These are phyloP conservation scores for Solanum chacoense DNA, from an alignment of 305 asterid genomes.

Conservation along the genomic window DNA sequence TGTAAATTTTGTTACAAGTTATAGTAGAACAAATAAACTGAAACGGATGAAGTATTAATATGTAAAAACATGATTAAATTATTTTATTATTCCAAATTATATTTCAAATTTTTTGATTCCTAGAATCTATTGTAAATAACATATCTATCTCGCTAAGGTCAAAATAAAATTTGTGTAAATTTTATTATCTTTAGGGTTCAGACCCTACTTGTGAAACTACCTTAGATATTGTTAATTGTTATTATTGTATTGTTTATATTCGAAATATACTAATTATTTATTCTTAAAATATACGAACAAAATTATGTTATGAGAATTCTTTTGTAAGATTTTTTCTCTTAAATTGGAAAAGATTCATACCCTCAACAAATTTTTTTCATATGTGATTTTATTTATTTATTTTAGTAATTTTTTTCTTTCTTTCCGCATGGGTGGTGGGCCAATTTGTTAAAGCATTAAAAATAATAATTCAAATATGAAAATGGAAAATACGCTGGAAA, in stretches of 20 bases:
- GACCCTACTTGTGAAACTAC: fast-evolving
- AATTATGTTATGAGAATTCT: background rate
- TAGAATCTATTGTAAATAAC: background rate
- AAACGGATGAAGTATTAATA: background rate
- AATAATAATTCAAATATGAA: background rate
- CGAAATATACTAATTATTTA: background rate
- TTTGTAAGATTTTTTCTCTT: background rate
- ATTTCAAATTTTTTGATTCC: background rate
- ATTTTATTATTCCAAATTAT: background rate
- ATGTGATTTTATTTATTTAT: background rate
- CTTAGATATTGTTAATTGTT: background rate
- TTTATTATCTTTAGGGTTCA: background rate
- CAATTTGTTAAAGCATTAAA: background rate
- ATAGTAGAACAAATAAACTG: background rate
- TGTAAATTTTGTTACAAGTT: background rate
- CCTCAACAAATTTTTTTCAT: background rate
- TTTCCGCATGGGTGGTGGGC: background rate
- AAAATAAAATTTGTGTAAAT: background rate
- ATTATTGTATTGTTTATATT: background rate
- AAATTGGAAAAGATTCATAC: background rate
- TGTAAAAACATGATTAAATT: background rate
- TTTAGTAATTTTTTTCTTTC: background rate
- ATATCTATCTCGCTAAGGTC: background rate
- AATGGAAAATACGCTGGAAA: background rate
- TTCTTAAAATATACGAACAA: background rate